Evolutionary conservation across 1,284 basidiomycete species (phyloP), one percentile per base, ranked within the genome.

Genomic region (Fistulinella cinereoalba): DNA sequence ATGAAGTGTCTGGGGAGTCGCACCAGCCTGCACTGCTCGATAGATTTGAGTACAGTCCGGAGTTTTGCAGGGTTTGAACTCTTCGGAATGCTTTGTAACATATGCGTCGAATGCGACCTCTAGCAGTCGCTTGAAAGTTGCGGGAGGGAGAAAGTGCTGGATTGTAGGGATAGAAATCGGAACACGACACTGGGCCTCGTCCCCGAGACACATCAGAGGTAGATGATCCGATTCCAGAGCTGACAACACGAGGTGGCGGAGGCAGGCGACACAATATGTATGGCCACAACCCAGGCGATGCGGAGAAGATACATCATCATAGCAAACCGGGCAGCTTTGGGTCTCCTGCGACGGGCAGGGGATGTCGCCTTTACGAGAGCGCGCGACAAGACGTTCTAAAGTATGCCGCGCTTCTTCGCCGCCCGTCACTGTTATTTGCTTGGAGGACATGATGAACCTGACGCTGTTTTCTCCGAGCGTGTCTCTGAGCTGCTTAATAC

Each of bases 41-140:
- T 81, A 82, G 1, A 81, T 70, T 55, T 81, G 79, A 6, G 58
- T 69, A 51, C 80, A 83, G 49, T 79, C 80, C 0, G 80, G 73
- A 0, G 79, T 83, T 33, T 68, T 72, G 62, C 80, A 83, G 47
- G 76, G 77, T 42, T 71, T 73, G 59, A 75, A 72, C 27, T 72
- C 67, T 40, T 70, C 64, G 0, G 75, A 70, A 45, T 74, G 72
- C 41, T 64, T 64, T n/a, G 73, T 68, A 25, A 82, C 52, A 50
- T 80, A 67, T 1, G 64, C 57, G 3, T 58, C 56, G 51, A 81
- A 79, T 0, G 70, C 73, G 6, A 64, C 62, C 45, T 79, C 72
- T 10, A 79, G 54, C 19, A 81, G 62, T 15, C 64, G 64, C 43
- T 72, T 68, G 51, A 79, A 77, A 9, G 71, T 62, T 4, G 67